Percentiles rank a stretch among this genome's conserved stretches.
Conservation (phyloP, 2,329 filamentous ascomycete species). For the Cryphonectria radicalis region DNA sequence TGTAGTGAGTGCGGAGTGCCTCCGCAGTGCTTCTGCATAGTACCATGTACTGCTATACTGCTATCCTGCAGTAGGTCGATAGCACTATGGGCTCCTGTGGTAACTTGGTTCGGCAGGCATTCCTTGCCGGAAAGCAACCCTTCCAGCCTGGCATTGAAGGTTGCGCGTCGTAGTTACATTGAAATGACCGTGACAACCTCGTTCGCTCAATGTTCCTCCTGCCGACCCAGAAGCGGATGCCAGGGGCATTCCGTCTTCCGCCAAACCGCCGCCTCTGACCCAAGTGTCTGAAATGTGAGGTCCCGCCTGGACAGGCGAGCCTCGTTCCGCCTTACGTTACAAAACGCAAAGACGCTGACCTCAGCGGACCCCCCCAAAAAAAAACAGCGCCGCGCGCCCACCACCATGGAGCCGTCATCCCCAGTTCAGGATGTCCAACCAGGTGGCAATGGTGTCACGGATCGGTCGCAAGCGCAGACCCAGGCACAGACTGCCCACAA, state of each 20-base stretch:
- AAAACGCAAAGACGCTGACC: conserved; percentile 18
- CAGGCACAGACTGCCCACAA: conserved; percentile 36
- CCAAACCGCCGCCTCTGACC: conserved; percentile 7
- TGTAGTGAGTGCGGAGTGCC: background rate
- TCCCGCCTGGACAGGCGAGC: background rate
- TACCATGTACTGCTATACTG: too few relatives aligned
- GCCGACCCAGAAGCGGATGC: conserved; percentile 2
- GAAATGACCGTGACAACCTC: background rate
- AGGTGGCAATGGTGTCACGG: conserved; percentile 11
- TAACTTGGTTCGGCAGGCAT: conserved; percentile 1
- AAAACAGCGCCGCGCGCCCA: conserved; percentile 14
- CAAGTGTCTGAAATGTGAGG: conserved; percentile 21
- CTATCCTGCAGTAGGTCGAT: background rate
- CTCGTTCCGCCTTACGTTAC: conserved; percentile 16
- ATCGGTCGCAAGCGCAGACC: conserved; percentile 10
- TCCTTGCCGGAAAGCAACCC: background rate
- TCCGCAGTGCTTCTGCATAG: background rate
- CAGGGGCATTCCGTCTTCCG: conserved; percentile 14
- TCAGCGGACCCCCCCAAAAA: conserved; percentile 9
- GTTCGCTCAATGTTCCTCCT: conserved; percentile 5
- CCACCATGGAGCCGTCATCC: conserved; percentile 27
- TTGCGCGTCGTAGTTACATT: conserved; percentile 14
- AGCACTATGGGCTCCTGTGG: background rate
- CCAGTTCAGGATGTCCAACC: conserved; percentile 21
- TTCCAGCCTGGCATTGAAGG: background rate